Evolutionary conservation across 805 yeast species (phyloP), one percentile per base, ranked within the genome.

Genomic region (Zygotorulaspora florentina): DNA sequence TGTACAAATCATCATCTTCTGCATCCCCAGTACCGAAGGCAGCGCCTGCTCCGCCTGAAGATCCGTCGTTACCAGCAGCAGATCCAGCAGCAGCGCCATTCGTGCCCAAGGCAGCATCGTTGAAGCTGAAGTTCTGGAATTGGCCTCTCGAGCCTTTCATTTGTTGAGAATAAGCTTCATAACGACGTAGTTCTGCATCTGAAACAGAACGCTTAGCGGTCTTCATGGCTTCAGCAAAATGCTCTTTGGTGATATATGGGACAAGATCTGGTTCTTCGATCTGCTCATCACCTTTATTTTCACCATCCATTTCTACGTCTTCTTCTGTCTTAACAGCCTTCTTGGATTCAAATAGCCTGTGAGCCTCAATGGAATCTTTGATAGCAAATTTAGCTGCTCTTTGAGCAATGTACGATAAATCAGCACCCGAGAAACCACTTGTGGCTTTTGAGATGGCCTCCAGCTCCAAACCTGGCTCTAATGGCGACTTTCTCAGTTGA

Each of bases 351-450:
- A 61, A 67, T 60, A 70, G 60, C 56, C 61, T 75, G 33, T 79
- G 76, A 25, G 97, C 97, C 69, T 89, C 97, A 65, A 93, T 93
- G 50, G 96, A 85, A 62, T 93, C 99, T 72, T 95, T 93, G 65
- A 93, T 93, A 53, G 99, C 99, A 69, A 86, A 91, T 74, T 93
- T 93, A 56, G 99, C 99, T 43, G 99, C 83, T 73, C 99, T 88
- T 77, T 93, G 99, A 44, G 87, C 99, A 70, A 93, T 90, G 73
- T 90, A 93, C 34, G 87, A 81, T 72, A 93, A 80, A 76, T 93
- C 99, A 45, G 99, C 99, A 84, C 99, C 99, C 40, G 97, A 86
- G 79, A 93, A 93, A 18, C 99, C 99, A 59, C 85, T 81, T n/a
- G 99, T 89, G 53, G 87, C 83, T 71, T 84, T 86, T 48, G 99